These are phyloP conservation scores for Physcomitrellopsis africana DNA, from an alignment of 225 moss, liverwort and hornwort species.

Conservation along the genomic window DNA sequence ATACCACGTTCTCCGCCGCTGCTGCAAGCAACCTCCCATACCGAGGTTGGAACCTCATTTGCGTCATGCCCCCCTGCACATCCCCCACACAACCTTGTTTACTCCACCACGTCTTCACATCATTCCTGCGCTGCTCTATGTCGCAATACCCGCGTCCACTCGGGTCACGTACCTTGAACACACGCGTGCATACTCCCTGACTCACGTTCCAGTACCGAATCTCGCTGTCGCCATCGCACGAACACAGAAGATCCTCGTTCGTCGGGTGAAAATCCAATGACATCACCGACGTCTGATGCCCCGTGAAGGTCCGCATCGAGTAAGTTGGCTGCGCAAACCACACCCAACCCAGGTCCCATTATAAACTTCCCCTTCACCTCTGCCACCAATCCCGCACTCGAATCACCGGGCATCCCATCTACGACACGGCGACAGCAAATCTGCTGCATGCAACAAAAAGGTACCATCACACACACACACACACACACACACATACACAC, in stretches of 20 bases:
- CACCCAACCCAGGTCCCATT: conserved; percentile 13
- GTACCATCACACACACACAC: no score
- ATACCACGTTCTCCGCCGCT: conserved; percentile 92
- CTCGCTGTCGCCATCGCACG: conserved; percentile 97
- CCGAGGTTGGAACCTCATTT: conserved; percentile 99
- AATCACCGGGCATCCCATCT: no score
- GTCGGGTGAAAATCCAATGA: conserved; percentile 96
- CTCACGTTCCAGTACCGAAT: conserved; percentile 98
- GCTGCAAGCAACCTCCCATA: conserved; percentile 95
- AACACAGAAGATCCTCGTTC: conserved; percentile 95
- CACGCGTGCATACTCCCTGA: conserved; percentile 83
- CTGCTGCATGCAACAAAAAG: no score
- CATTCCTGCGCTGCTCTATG: background rate
- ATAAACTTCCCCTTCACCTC: background rate
- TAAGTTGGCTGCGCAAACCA: conserved; percentile 81
- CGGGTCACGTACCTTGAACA: conserved; percentile 74
- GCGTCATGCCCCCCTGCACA: conserved; percentile 93
- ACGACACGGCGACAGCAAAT: no score
- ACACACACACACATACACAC: no score
- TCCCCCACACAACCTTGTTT: conserved; percentile 16
- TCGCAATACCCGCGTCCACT: background rate
- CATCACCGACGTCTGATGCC: conserved; percentile 92
- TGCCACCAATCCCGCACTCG: no score
- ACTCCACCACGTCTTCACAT: background rate
- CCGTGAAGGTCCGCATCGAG: conserved; percentile 78